Percentiles rank a stretch among this genome's conserved stretches.
Evolutionary conservation across 495 filamentous ascomycete genomes (phyloP).

Genomic region (Aspergillus cristatus): DNA sequence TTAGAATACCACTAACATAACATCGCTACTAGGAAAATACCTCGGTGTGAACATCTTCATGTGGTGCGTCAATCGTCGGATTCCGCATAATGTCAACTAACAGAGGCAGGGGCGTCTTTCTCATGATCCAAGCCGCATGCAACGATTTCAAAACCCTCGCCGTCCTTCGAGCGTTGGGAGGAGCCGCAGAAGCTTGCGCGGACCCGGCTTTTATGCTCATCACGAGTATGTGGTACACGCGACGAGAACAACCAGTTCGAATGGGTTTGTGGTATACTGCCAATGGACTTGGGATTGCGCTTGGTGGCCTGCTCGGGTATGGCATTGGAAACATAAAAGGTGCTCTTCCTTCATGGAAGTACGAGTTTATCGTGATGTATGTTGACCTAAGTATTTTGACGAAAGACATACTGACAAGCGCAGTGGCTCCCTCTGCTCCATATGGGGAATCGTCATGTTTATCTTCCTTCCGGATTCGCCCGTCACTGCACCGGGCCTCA

Average conservation of each 20-base stretch:
- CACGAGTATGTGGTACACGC: slow-evolving; percentile 43
- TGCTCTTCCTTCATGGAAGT: slow-evolving; percentile 46
- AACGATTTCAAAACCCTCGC: slow-evolving; percentile 45
- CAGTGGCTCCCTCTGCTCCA: slow-evolving; percentile 43
- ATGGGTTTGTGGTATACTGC: slow-evolving; percentile 53
- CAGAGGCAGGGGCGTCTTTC: slow-evolving; percentile 38
- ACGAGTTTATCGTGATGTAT: slow-evolving; percentile 44
- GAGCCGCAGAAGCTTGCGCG: slow-evolving; percentile 47
- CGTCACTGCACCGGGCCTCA: slow-evolving; percentile 51
- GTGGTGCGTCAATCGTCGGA: slow-evolving; percentile 26
- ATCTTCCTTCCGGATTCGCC: slow-evolving; percentile 56
- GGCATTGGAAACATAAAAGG: slow-evolving; percentile 48
- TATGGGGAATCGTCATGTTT: slow-evolving; percentile 50
- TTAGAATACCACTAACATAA: no score
- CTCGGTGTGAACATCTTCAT: slow-evolving; percentile 50
- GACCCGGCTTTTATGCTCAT: slow-evolving; percentile 31
- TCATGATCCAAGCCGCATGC: slow-evolving; percentile 47
- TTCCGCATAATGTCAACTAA: not conserved
- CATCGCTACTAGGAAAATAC: slow-evolving; percentile 45
- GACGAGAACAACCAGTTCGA: slow-evolving; percentile 48
- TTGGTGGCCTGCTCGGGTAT: slow-evolving; percentile 51
- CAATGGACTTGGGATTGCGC: slow-evolving; percentile 49
- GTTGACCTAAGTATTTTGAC: not conserved
- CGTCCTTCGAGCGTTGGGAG: slow-evolving; percentile 39
- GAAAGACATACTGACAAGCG: no score